phyloP scores from a whole-genome alignment of 1,139 yeast species.

The Sugiyamaella pinicola region DNA sequence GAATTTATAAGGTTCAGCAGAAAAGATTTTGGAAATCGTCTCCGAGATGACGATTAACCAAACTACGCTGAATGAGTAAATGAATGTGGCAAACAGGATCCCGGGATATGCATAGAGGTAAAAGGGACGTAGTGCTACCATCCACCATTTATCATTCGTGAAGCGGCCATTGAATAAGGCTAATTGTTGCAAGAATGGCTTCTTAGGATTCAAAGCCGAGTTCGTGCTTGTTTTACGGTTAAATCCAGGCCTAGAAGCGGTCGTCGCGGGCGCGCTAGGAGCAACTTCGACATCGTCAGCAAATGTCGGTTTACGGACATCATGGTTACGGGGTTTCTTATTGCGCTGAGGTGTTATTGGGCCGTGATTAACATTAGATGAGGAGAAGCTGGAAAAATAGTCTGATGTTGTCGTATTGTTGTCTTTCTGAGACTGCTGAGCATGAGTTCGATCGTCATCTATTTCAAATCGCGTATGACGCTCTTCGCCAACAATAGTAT shows the following conservation, averaged over 20 bases:
- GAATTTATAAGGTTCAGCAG: constrained; percentile 51
- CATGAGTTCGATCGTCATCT: neutral
- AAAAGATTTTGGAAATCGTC: constrained; percentile 55
- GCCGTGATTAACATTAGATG: constrained; percentile 2
- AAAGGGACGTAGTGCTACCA: constrained; percentile 60
- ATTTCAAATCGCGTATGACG: neutral
- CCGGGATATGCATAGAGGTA: constrained; percentile 55
- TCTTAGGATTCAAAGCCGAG: constrained; percentile 28
- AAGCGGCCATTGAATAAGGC: constrained; percentile 50
- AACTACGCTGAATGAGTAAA: constrained; percentile 60
- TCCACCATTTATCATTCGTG: constrained; percentile 57
- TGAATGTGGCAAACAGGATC: constrained; percentile 54
- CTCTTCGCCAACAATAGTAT: neutral
- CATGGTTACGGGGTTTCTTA: constrained; percentile 13
- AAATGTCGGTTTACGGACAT: constrained; percentile 26
- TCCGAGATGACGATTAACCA: constrained; percentile 67
- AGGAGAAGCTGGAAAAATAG: constrained; percentile 24
- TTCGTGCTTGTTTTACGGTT: constrained; percentile 20
- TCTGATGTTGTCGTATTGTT: constrained; percentile 1
- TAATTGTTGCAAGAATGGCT: constrained; percentile 34
- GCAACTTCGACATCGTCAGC: constrained; percentile 20
- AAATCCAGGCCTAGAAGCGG: constrained; percentile 23
- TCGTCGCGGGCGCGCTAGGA: constrained; percentile 11
- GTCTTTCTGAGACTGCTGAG: neutral
- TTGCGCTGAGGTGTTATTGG: constrained; percentile 11